Conservation (phyloP, 345 rosid species). For the Eucalyptus marginata region DNA sequence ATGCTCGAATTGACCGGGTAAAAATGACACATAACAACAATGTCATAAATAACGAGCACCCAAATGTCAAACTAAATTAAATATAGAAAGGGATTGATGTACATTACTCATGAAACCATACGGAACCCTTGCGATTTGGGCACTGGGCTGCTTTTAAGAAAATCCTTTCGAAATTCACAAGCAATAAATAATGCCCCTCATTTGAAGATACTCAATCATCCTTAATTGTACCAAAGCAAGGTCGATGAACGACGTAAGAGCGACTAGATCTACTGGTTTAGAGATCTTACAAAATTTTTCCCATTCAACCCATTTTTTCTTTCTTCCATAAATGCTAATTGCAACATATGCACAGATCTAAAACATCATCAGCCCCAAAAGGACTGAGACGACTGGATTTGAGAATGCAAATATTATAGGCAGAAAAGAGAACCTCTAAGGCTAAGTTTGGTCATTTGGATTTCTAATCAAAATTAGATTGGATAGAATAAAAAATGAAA, state of each 20-base stretch:
- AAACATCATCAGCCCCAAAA: not conserved
- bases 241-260: not conserved
- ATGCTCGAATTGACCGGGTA: not conserved
- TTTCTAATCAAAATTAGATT: rapidly evolving
- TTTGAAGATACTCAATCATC: not conserved
- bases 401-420: not conserved
- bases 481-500: no score
- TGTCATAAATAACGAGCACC: not conserved
- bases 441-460: rapidly evolving
- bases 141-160: not conserved
- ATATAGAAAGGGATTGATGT: not conserved
- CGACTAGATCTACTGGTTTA: not conserved
- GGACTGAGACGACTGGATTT: not conserved
- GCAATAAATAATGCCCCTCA: not conserved
- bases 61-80: not conserved
- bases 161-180: not conserved
- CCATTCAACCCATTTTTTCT: not conserved
- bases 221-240: not conserved
- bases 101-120: not conserved
- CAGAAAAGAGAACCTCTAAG: not conserved
- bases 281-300: not conserved
- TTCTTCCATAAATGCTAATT: not conserved
- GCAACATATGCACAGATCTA: not conserved
- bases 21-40: not conserved
- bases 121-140: not conserved